Evolutionary conservation across 2,329 filamentous ascomycete species (phyloP).

Genomic region (Paraphaeosphaeria sporulosa): DNA sequence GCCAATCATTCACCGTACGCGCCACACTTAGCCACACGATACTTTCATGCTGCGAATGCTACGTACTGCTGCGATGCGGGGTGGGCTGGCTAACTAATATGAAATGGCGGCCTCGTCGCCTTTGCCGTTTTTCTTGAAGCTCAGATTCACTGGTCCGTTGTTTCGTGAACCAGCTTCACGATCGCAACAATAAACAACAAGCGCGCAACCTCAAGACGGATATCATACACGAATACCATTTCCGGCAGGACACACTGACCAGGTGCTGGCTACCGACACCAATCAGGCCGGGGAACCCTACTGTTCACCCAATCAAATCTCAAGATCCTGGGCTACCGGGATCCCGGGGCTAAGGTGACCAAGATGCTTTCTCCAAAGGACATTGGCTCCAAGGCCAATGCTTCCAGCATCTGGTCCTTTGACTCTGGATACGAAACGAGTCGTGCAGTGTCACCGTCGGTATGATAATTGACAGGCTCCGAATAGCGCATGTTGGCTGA

Average conservation of each 20-base stretch:
- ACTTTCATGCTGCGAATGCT: constrained; percentile 5
- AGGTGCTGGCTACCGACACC: constrained; percentile 2
- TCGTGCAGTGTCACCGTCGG: constrained; percentile 13
- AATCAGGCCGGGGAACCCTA: constrained; percentile 11
- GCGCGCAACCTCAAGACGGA: background rate
- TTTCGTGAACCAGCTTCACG: background rate
- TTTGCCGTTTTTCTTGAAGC: constrained; percentile 5
- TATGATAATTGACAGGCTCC: constrained; percentile 8
- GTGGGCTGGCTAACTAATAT: constrained; percentile 16
- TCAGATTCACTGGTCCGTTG: constrained; percentile 9
- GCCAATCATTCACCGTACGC: constrained; percentile 10
- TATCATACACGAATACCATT: background rate
- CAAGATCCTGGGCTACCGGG: background rate
- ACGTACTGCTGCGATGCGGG: constrained; percentile 13
- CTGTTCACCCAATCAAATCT: constrained; percentile 1
- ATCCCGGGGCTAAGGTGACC: background rate
- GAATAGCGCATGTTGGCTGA: constrained; percentile 14
- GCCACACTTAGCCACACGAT: constrained; percentile 15
- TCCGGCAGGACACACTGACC: background rate
- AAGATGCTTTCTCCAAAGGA: constrained; percentile 34
- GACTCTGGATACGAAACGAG: constrained; percentile 45
- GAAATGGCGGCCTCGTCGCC: constrained; percentile 14
- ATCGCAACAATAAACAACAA: constrained; percentile 3
- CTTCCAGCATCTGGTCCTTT: constrained; percentile 40
- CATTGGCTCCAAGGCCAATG: constrained; percentile 27